Percentiles rank a stretch among this genome's conserved stretches.
Evolutionary conservation across 176 grass and related monocot species (phyloP).

Genomic region (Thinopyrum elongatum): DNA sequence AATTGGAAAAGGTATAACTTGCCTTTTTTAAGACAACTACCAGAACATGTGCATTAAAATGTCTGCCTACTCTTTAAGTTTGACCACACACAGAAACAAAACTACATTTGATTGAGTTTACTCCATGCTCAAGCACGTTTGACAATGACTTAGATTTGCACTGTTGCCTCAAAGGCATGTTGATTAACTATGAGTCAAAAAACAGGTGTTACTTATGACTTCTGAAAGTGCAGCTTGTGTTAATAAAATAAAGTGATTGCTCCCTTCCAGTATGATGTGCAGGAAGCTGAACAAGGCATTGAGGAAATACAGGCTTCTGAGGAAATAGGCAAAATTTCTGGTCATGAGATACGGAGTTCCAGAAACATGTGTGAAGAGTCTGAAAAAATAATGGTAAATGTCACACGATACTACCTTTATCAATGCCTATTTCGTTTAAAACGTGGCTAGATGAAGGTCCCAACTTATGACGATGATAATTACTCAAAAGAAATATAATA

Average conservation of each 20-base stretch:
- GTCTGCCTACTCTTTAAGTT: not conserved
- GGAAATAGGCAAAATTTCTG: not conserved
- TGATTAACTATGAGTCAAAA: not conserved
- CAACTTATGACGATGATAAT: not conserved
- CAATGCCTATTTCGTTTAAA: not conserved
- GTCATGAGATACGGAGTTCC: slow-evolving; percentile 27
- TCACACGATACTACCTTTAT: not conserved
- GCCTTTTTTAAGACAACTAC: not conserved
- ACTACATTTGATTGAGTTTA: not conserved
- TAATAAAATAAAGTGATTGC: not conserved
- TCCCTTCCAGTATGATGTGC: slow-evolving; percentile 20
- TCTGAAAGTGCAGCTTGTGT: not conserved
- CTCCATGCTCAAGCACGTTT: not conserved
- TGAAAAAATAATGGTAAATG: slow-evolving; percentile 47
- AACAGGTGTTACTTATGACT: not conserved
- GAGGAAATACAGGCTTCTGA: not conserved
- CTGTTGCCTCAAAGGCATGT: not conserved
- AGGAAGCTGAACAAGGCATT: slow-evolving; percentile 26
- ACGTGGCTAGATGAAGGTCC: not conserved
- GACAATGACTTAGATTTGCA: not conserved
- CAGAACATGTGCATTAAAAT: not conserved
- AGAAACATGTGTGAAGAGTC: slow-evolving; percentile 19
- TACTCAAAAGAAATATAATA: slow-evolving; percentile 5
- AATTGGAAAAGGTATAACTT: slow-evolving; percentile 28
- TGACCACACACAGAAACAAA: not conserved